These are phyloP conservation scores for Monosporascus cannonballus DNA, from an alignment of 2,329 filamentous ascomycete genomes.

Conservation along the genomic window DNA sequence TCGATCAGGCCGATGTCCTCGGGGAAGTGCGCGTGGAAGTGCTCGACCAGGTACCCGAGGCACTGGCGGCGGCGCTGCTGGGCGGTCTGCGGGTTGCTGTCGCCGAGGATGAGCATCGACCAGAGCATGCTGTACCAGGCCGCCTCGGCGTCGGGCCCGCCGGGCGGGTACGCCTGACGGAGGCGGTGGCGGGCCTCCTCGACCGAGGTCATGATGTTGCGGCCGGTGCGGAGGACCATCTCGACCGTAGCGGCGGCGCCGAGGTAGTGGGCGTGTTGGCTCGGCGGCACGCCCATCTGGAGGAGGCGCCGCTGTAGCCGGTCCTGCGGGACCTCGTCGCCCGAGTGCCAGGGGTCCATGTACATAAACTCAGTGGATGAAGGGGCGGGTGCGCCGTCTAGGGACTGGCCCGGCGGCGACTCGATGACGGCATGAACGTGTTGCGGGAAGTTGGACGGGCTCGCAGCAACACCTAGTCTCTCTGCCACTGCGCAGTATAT, in stretches of 20 bases:
- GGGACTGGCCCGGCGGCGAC: conserved; percentile 20
- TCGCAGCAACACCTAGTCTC: conserved; percentile 51
- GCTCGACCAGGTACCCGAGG: conserved; percentile 3
- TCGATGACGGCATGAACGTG: conserved; percentile 60
- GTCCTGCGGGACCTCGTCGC: conserved; percentile 3
- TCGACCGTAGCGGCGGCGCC: conserved; percentile 44
- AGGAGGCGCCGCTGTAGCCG: conserved; percentile 2
- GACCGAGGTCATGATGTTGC: conserved; percentile 58
- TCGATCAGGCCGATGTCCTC: conserved; percentile 8
- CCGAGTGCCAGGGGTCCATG: conserved; percentile 40
- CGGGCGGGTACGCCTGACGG: background rate
- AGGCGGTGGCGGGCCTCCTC: conserved; percentile 29
- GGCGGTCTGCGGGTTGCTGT: background rate
- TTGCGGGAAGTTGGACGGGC: conserved; percentile 58
- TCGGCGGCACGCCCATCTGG: background rate
- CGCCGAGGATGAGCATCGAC: conserved; percentile 7
- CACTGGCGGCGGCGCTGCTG: conserved; percentile 1
- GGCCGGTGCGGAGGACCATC: conserved; percentile 54
- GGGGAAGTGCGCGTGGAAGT: conserved; percentile 6
- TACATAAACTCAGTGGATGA: conserved; percentile 40
- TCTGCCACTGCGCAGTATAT: conserved; percentile 59
- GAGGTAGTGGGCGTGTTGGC: conserved; percentile 31
- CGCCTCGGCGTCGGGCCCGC: conserved; percentile 2
- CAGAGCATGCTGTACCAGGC: conserved; percentile 11
- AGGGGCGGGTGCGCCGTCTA: conserved; percentile 16